Base-by-base conservation (phyloP, 345 rosid genomes). In the Eutrema yunnanense region DNA sequence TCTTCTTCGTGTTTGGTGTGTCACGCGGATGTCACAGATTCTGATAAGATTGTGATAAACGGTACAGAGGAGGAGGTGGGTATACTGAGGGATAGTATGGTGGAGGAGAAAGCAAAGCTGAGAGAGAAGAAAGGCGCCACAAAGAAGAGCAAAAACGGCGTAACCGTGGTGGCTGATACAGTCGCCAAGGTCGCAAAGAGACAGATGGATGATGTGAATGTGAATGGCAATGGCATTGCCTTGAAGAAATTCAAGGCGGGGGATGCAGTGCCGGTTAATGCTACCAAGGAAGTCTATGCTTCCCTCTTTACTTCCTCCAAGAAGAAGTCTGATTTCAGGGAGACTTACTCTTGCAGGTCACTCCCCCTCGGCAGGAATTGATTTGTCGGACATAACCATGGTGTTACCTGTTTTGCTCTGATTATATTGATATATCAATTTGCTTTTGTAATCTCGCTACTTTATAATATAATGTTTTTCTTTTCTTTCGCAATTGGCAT, bases 1-100 rank as follows among this genome's bases (percentile, higher is more conserved):
- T 88, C 96, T 12, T 86, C 90, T 0, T 76, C 92, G 5, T 95
- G 99, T 65, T 77, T 95, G 84, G 92, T 95, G 60, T 95, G 99
- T 67, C 96, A 90, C 9, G 74, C 80, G 81, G 97, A 85, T 63
- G 90, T 85, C 26, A 63, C 30, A 36, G 97, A 90, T 8, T 47
- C 59, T 41, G 94, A 92, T 81, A 90, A 84, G 83, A 72, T 90
- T 80, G 87, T 84, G 78, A 85, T 95, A 26, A 95, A 95, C 48
- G 99, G 99, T 47, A 81, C 74, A 2, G 94, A 92, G 59, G 99
- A 87, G 71, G 97, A 92, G 81, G 90, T 95, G 30, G 73, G 66
- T 0, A 79, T 58, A 27, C 79, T 92, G 84, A 84, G 89, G 78
- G 91, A 78, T 80, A 88, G 69, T 63, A 81, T 95, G 91, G 87